Percentiles rank a stretch among this genome's conserved stretches.
Evolutionary conservation across 2,329 filamentous ascomycete genomes (phyloP).

Genomic region (Penicillium sp.): DNA sequence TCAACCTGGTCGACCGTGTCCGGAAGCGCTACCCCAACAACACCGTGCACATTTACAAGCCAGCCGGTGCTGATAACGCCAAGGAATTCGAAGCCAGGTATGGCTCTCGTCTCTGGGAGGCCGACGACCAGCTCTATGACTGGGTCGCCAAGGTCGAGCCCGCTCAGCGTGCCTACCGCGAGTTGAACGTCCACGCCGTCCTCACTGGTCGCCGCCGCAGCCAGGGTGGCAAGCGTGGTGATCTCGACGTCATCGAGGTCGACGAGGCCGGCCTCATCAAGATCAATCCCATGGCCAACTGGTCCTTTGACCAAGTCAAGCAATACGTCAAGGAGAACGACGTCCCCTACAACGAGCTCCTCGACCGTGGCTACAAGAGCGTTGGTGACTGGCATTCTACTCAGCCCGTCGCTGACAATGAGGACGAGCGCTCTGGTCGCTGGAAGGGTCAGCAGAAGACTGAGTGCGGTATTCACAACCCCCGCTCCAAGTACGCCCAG

Average conservation of each 20-base stretch:
- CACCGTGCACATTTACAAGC: slow-evolving; percentile 85
- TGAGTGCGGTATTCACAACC: slow-evolving; percentile 98
- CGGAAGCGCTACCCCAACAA: slow-evolving; percentile 71
- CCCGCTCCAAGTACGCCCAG: slow-evolving; percentile 85
- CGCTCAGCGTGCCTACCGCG: slow-evolving; percentile 80
- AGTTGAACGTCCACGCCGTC: slow-evolving; percentile 82
- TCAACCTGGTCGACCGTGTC: slow-evolving; percentile 68
- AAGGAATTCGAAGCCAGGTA: slow-evolving; percentile 78
- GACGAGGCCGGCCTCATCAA: slow-evolving; percentile 91
- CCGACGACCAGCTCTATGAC: slow-evolving; percentile 85
- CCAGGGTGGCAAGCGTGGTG: slow-evolving; percentile 87
- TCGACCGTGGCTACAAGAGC: slow-evolving; percentile 95
- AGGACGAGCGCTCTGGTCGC: slow-evolving; percentile 91
- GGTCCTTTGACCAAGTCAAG: slow-evolving; percentile 86
- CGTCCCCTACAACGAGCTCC: slow-evolving; percentile 87
- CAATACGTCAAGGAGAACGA: slow-evolving; percentile 78
- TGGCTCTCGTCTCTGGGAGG: slow-evolving; percentile 79
- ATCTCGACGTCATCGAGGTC: slow-evolving; percentile 85
- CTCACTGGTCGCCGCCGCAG: slow-evolving; percentile 87
- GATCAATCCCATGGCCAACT: slow-evolving; percentile 94
- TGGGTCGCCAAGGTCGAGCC: slow-evolving; percentile 98
- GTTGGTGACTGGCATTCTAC: slow-evolving; percentile 98
- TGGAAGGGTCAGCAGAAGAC: slow-evolving; percentile 97
- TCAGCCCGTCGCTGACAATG: slow-evolving; percentile 77
- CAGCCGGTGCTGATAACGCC: slow-evolving; percentile 65